Conservation (phyloP, 768 basidiomycete genomes). For the Russula sp. region DNA sequence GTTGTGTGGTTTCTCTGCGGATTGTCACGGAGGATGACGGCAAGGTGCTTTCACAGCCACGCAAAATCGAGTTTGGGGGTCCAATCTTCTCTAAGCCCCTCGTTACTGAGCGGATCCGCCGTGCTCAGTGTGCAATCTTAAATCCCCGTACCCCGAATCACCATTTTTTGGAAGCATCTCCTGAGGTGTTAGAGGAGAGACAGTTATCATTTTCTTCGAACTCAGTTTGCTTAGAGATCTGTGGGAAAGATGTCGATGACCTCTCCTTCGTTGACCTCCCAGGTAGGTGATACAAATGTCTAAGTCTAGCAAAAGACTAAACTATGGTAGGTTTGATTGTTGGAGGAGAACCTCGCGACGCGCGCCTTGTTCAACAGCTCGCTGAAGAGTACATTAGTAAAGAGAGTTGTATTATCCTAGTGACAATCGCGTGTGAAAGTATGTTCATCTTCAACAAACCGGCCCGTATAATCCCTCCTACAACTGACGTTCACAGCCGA, state of each 20-base stretch:
- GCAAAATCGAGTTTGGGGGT: slow-evolving; percentile 26
- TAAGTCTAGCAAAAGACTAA: not conserved
- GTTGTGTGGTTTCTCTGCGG: slow-evolving; percentile 32
- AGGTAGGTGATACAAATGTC: slow-evolving; percentile 26
- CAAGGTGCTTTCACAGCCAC: slow-evolving; percentile 32
- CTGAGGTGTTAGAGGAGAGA: slow-evolving; percentile 23
- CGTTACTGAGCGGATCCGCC: slow-evolving; percentile 62
- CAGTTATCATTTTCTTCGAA: slow-evolving; percentile 35
- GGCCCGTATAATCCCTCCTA: not conserved
- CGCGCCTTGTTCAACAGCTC: slow-evolving; percentile 53
- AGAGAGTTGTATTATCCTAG: slow-evolving; percentile 55
- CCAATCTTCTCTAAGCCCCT: slow-evolving; percentile 44
- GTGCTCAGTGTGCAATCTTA: slow-evolving; percentile 61
- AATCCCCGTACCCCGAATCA: slow-evolving; percentile 40
- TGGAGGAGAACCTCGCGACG: slow-evolving; percentile 48
- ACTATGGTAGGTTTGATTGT: slow-evolving; percentile 47
- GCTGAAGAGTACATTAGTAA: slow-evolving; percentile 54
- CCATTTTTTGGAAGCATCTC: slow-evolving; percentile 37
- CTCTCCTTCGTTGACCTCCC: slow-evolving; percentile 39
- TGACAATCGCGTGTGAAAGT: slow-evolving; percentile 65
- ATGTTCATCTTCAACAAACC: slow-evolving; percentile 21
- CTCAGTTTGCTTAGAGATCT: slow-evolving; percentile 34
- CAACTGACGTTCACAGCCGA: slow-evolving; percentile 45
- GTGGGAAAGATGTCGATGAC: slow-evolving; percentile 35
- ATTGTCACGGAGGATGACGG: slow-evolving; percentile 29